These are phyloP conservation scores for Suhomyces yuchorum DNA, from an alignment of 1,139 yeast species.

Conservation along the genomic window DNA sequence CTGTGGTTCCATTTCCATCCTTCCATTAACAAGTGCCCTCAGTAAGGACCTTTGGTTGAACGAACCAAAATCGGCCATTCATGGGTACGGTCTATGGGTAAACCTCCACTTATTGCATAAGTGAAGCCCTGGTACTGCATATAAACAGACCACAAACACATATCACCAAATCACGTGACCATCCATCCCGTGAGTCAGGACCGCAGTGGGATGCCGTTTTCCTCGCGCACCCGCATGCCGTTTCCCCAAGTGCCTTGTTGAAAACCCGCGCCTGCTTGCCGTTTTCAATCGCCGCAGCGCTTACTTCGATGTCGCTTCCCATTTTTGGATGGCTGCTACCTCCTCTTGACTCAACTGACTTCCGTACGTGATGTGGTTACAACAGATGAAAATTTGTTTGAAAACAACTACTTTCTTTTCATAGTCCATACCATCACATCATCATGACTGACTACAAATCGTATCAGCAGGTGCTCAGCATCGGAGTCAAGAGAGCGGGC, in stretches of 20 bases:
- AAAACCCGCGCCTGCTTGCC: slow-evolving; percentile 7
- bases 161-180: neutral
- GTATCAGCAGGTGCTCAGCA: slow-evolving; percentile 47
- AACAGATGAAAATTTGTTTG: neutral
- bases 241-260: slow-evolving; percentile 2
- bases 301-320: slow-evolving; percentile 18
- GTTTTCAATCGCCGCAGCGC: slow-evolving; percentile 10
- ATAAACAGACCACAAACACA: too few relatives aligned
- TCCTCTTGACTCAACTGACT: slow-evolving; percentile 3
- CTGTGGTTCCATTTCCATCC: too few relatives aligned
- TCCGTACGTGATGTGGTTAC: neutral
- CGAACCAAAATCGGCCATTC: too few relatives aligned
- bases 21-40: too few relatives aligned
- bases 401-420: slow-evolving; percentile 1
- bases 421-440: neutral
- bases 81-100: too few relatives aligned
- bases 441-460: slow-evolving; percentile 32
- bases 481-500: slow-evolving; percentile 26
- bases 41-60: too few relatives aligned
- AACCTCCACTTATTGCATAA: too few relatives aligned
- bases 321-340: slow-evolving; percentile 11
- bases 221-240: slow-evolving; percentile 4
- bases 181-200: neutral
- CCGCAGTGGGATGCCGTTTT: slow-evolving; percentile 1
- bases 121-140: neutral